Evolutionary conservation across 371 early-diverging fungal species (phyloP).

Genomic region (Mortierella sp.): DNA sequence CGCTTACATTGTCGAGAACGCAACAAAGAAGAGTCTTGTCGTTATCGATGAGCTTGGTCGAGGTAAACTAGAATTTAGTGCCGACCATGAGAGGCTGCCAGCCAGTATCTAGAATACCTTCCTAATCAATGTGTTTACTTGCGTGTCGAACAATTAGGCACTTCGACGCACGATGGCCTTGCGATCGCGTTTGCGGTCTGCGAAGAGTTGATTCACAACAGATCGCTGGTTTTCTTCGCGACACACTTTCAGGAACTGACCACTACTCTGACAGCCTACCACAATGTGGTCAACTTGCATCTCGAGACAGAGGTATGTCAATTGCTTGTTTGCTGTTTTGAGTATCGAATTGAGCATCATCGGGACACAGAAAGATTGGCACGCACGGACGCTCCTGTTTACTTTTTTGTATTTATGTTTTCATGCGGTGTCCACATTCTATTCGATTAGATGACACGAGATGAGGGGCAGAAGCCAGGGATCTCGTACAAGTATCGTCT

Average conservation of each 20-base stretch:
- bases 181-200: slow-evolving; percentile 86
- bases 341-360: neutral
- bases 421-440: neutral
- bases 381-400: neutral
- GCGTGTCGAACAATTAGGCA: slow-evolving; percentile 59
- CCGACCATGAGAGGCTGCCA: neutral
- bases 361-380: neutral
- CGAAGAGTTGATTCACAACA: slow-evolving; percentile 75
- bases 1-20: slow-evolving; percentile 84
- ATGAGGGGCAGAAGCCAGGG: slow-evolving; percentile 31
- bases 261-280: slow-evolving; percentile 63
- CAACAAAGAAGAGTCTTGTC: slow-evolving; percentile 79
- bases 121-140: neutral
- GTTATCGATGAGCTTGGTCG: slow-evolving; percentile 98
- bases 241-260: slow-evolving; percentile 81
- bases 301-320: slow-evolving; percentile 65
- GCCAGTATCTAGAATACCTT: neutral
- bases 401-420: neutral
- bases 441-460: slow-evolving; percentile 16
- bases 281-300: slow-evolving; percentile 78
- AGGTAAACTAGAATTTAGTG: slow-evolving; percentile 65
- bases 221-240: slow-evolving; percentile 79
- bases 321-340: neutral
- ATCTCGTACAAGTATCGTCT: slow-evolving; percentile 65
- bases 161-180: slow-evolving; percentile 85